Conservation (phyloP, 2,329 filamentous ascomycete genomes). For the Scytalidium lignicola region DNA sequence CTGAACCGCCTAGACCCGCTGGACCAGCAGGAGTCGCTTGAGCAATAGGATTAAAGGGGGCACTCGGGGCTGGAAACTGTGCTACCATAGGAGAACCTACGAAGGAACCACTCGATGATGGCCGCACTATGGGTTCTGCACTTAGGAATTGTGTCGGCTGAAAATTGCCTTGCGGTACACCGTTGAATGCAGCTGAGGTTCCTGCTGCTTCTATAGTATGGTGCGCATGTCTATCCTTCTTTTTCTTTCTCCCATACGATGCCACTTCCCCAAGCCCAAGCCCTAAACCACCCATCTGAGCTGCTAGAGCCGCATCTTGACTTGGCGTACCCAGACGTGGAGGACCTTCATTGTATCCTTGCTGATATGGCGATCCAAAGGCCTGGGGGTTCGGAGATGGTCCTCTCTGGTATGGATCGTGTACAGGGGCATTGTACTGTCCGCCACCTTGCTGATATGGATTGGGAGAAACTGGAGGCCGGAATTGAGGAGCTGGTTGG, state of each 20-base stretch:
- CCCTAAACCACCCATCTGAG: constrained; percentile 63
- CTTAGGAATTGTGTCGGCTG: constrained; percentile 54
- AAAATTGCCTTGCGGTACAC: constrained; percentile 54
- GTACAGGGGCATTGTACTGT: constrained; percentile 12
- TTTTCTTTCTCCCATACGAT: constrained; percentile 60
- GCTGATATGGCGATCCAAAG: constrained; percentile 22
- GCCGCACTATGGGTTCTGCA: constrained; percentile 39
- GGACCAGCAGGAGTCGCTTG: constrained; percentile 41
- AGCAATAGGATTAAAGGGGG: constrained; percentile 42
- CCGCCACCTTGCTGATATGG: constrained; percentile 36
- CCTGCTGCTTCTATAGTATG: constrained; percentile 73
- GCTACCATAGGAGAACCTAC: constrained; percentile 39
- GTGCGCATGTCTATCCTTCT: constrained; percentile 93
- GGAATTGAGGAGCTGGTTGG: constrained; percentile 51
- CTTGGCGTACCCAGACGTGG: constrained; percentile 29
- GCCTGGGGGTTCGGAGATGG: constrained; percentile 13
- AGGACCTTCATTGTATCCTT: constrained; percentile 22
- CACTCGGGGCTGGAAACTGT: constrained; percentile 58
- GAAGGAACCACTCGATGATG: constrained; percentile 40
- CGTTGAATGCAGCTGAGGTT: constrained; percentile 65
- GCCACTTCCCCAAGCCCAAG: constrained; percentile 58
- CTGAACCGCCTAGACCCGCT: constrained; percentile 35
- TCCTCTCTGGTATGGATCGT: constrained; percentile 10
- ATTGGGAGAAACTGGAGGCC: constrained; percentile 47
- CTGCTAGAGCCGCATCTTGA: constrained; percentile 49